Conservation (phyloP, 2,329 filamentous ascomycete species). For the Ascomycota sp. region DNA sequence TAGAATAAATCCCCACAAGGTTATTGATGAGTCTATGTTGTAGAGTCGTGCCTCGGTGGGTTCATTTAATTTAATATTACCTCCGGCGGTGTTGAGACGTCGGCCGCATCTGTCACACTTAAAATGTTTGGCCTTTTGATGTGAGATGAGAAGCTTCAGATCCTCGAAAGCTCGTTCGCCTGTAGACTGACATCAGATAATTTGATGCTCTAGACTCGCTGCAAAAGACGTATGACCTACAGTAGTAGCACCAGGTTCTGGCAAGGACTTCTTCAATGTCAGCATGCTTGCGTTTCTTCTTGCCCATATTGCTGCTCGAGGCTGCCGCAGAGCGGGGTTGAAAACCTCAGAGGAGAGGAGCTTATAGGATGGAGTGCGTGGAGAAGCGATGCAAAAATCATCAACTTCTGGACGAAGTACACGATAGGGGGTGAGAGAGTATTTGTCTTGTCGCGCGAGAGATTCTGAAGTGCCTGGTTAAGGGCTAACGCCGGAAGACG, state of each 20-base stretch:
- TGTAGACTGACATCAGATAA: slow-evolving; percentile 8
- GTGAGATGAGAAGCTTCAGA: slow-evolving; percentile 83
- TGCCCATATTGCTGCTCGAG: slow-evolving; percentile 38
- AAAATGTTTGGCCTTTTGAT: slow-evolving; percentile 99
- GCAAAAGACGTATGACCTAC: slow-evolving; percentile 18
- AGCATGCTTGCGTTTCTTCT: slow-evolving; percentile 75
- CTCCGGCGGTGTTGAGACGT: slow-evolving; percentile 82
- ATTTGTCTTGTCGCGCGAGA: too few species aligned
- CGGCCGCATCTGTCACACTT: slow-evolving; percentile 85
- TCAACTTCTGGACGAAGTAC: too few species aligned
- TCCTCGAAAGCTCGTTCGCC: slow-evolving; percentile 95
- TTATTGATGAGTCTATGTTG: too few species aligned
- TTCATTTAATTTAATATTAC: slow-evolving; percentile 20
- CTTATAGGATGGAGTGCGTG: too few species aligned
- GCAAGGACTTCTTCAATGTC: slow-evolving; percentile 73
- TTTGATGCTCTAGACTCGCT: slow-evolving; percentile 1
- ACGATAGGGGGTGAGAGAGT: too few species aligned
- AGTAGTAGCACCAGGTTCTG: slow-evolving; percentile 97
- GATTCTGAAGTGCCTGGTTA: too few species aligned
- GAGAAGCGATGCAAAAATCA: too few species aligned
- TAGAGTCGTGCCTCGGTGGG: too few species aligned
- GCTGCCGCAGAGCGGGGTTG: too few species aligned
- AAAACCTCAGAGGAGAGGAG: too few species aligned
- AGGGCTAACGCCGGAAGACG: too few species aligned
- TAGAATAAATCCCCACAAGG: slow-evolving; percentile 13